phyloP scores from a whole-genome alignment of 352 stramenopile species.

The Saprolegnia diclina region DNA sequence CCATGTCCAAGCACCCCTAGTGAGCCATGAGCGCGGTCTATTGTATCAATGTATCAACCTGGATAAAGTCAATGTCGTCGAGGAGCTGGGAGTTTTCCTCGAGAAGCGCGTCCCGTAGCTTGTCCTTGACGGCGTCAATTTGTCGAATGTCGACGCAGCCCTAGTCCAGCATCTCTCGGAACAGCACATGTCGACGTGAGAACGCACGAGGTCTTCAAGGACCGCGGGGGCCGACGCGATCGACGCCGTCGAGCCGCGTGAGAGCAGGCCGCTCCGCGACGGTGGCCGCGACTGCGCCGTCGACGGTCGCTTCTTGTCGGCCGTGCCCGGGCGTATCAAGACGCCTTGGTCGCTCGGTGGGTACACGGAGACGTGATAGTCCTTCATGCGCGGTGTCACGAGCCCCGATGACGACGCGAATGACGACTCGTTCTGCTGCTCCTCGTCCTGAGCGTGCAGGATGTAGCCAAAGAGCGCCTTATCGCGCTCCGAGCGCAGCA shows the following conservation, averaged over 20 bases:
- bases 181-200: not conserved
- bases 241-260: constrained; percentile 58
- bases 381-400: constrained; percentile 44
- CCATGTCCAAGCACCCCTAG: constrained; percentile 77
- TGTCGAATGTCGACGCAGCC: constrained; percentile 53
- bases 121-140: constrained; percentile 61
- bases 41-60: constrained; percentile 34
- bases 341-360: constrained; percentile 13
- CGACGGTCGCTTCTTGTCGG: constrained; percentile 31
- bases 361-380: constrained; percentile 29
- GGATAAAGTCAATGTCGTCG: constrained; percentile 81
- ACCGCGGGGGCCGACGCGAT: constrained; percentile 51
- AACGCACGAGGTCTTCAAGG: constrained; percentile 48
- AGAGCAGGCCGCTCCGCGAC: constrained; percentile 47
- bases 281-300: constrained; percentile 32
- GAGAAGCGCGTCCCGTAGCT: constrained; percentile 48
- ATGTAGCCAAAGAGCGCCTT: constrained; percentile 61
- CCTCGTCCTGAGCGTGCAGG: constrained; percentile 27
- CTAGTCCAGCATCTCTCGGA: not conserved
- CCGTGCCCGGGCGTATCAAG: constrained; percentile 50
- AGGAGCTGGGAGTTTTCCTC: constrained; percentile 59
- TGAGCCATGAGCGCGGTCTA: not conserved
- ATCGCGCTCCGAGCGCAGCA: constrained; percentile 41
- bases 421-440: constrained; percentile 25
- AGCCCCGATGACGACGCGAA: constrained; percentile 22